Conservation (phyloP, 495 filamentous ascomycete species). For the Aspergillus nanangensis region DNA sequence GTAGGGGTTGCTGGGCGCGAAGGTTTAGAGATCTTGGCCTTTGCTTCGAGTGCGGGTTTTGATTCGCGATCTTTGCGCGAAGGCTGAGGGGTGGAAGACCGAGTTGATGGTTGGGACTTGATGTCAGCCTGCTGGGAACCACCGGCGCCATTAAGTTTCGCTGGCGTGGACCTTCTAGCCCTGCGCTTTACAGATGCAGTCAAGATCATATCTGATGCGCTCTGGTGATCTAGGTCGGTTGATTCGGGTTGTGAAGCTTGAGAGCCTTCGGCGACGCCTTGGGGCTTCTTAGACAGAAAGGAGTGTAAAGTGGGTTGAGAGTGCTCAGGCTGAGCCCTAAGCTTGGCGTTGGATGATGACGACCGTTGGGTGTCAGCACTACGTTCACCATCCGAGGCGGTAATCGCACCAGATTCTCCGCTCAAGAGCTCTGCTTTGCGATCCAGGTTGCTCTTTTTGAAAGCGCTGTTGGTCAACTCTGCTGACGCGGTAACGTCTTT, state of each 20-base stretch:
- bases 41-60: slow-evolving; percentile 2
- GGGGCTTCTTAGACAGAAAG: slow-evolving; percentile 12
- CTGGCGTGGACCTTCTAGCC: slow-evolving; percentile 15
- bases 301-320: slow-evolving; percentile 10
- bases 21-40: neutral
- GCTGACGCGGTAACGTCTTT: neutral
- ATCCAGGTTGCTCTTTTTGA: slow-evolving; percentile 7
- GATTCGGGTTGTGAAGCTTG: slow-evolving; percentile 5
- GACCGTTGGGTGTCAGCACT: neutral
- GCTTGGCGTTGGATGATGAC: slow-evolving; percentile 2
- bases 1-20: slow-evolving; percentile 2
- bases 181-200: slow-evolving; percentile 5
- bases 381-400: neutral
- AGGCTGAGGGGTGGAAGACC: neutral
- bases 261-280: slow-evolving; percentile 8
- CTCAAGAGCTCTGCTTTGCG: slow-evolving; percentile 2
- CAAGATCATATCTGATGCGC: slow-evolving; percentile 1
- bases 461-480: slow-evolving; percentile 1
- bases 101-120: slow-evolving; percentile 8
- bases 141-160: slow-evolving; percentile 8
- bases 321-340: slow-evolving; percentile 4
- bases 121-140: slow-evolving; percentile 3
- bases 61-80: slow-evolving; percentile 15
- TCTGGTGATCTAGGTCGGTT: slow-evolving; percentile 3
- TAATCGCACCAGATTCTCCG: neutral